Evolutionary conservation across 208 protist species (phyloP).

Genomic region (Leishmania aethiopica): DNA sequence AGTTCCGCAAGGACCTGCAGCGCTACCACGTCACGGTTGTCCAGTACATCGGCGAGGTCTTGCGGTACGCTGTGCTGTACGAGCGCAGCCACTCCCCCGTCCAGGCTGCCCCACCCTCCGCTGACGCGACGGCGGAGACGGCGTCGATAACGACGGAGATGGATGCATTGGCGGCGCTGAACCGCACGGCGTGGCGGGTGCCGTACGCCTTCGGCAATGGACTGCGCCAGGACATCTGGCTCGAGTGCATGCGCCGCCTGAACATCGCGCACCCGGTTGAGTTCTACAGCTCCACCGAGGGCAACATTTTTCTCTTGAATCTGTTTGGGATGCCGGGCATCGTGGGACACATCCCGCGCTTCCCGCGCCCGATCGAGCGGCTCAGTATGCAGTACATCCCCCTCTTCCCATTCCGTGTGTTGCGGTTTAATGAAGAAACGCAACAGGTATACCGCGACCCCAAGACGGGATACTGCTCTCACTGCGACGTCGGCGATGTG

Average conservation of each 20-base stretch:
- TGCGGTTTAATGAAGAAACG: conserved; percentile 47
- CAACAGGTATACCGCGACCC: conserved; percentile 59
- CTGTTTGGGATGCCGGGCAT: conserved; percentile 52
- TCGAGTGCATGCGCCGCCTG: conserved; percentile 50
- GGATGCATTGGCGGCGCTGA: conserved; percentile 15
- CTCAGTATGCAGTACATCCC: conserved; percentile 42
- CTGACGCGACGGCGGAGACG: not conserved
- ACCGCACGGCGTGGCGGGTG: conserved; percentile 49
- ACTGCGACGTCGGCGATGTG: conserved; percentile 40
- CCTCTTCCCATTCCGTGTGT: conserved; percentile 52
- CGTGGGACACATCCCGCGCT: conserved; percentile 64
- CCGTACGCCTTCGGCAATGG: conserved; percentile 90
- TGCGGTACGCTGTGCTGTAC: conserved; percentile 74
- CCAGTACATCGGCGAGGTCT: conserved; percentile 94
- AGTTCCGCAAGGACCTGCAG: conserved; percentile 67
- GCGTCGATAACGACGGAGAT: conserved; percentile 4
- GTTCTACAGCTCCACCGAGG: conserved; percentile 92
- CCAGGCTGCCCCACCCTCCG: not conserved
- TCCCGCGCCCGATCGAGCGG: conserved; percentile 34
- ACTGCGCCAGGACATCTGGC: conserved; percentile 88
- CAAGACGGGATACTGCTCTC: conserved; percentile 33
- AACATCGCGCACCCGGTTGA: conserved; percentile 65
- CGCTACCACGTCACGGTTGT: conserved; percentile 75
- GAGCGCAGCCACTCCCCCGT: conserved; percentile 31
- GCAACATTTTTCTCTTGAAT: conserved; percentile 72